A percentile compares a stretch with the other conserved stretches of the same genome.
These are phyloP conservation scores for Vitis labrusca DNA, from an alignment of 164 flowering plant genomes.

Conservation along the genomic window DNA sequence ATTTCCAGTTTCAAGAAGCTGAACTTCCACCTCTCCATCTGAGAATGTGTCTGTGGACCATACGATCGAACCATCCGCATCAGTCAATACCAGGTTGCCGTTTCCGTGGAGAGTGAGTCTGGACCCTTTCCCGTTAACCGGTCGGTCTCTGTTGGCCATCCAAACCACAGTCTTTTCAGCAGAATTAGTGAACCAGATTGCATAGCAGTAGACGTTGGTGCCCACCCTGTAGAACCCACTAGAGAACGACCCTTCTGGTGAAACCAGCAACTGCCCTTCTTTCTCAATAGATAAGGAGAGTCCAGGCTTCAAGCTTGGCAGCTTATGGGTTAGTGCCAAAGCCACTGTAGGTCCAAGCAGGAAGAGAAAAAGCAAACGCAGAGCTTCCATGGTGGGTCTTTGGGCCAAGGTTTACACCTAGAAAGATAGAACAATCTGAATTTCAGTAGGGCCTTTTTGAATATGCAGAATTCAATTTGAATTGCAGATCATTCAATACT, in stretches of 20 bases:
- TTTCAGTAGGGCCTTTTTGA: too few species aligned
- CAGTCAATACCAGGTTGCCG: constrained; percentile 19
- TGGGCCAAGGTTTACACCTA: neutral
- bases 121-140: constrained; percentile 17
- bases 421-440: too few species aligned
- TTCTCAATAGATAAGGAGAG: constrained; percentile 15
- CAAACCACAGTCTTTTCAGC: constrained; percentile 12
- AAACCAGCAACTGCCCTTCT: constrained; percentile 10
- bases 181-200: constrained; percentile 24
- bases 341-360: neutral
- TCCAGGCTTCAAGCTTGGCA: constrained; percentile 13
- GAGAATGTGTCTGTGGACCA: constrained; percentile 17
- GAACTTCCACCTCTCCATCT: neutral
- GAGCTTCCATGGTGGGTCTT: neutral
- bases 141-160: constrained; percentile 26
- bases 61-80: constrained; percentile 8
- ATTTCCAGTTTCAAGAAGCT: constrained; percentile 21
- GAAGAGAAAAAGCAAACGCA: neutral
- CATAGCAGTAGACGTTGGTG: constrained; percentile 15
- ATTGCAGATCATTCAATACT: too few species aligned
- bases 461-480: too few species aligned
- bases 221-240: constrained; percentile 23
- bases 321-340: neutral
- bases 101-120: constrained; percentile 1
- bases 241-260: constrained; percentile 16